Evolutionary conservation across 495 filamentous ascomycete genomes (phyloP).

Genomic region (Thermothielavioides terrestris): DNA sequence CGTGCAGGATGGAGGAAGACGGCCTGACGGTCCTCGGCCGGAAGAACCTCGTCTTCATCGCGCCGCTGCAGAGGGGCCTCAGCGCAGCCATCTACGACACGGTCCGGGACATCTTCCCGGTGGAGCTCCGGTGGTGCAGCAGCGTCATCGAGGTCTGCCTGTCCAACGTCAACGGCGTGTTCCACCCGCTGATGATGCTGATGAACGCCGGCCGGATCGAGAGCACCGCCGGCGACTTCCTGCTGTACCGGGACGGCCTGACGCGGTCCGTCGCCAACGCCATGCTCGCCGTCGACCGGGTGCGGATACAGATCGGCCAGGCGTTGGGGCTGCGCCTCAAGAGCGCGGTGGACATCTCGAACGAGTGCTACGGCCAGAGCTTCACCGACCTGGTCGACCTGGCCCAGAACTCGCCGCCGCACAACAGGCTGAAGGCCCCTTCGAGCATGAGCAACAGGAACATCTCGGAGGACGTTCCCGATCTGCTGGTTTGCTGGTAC

Average conservation of each 20-base stretch:
- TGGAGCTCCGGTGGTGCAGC: neutral
- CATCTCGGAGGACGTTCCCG: neutral
- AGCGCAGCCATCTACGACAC: neutral
- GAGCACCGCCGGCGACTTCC: neutral
- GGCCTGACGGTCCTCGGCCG: neutral
- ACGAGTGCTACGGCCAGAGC: neutral
- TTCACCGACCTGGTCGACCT: neutral
- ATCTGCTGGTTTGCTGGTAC: neutral
- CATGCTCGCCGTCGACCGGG: neutral
- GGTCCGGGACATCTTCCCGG: neutral
- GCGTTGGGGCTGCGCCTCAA: neutral
- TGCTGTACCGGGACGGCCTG: neutral
- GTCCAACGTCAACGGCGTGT: neutral
- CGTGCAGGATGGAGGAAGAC: neutral
- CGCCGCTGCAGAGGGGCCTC: neutral
- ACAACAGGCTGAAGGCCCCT: neutral
- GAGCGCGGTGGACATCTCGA: neutral
- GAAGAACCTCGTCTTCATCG: neutral
- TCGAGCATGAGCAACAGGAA: neutral
- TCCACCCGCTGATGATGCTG: neutral
- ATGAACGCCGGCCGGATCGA: conserved; percentile 1
- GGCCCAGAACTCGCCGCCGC: neutral
- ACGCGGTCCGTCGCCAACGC: neutral
- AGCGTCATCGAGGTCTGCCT: neutral
- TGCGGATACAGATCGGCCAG: neutral